Percentiles rank a stretch among this genome's conserved stretches.
Conservation (phyloP, 2,329 filamentous ascomycete genomes). For the Stagonosporopsis rhizophila region DNA sequence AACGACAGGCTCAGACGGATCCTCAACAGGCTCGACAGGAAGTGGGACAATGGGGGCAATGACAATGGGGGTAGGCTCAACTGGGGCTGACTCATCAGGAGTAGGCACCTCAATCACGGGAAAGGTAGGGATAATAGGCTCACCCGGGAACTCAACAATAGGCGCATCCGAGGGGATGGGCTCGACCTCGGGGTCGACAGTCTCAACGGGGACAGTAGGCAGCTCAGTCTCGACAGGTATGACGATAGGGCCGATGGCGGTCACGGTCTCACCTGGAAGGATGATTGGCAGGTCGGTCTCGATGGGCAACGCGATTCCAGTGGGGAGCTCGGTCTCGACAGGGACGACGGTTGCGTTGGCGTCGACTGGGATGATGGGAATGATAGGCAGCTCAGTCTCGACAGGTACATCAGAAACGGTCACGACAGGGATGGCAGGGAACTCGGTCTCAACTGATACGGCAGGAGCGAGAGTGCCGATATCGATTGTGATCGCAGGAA, state of each 20-base stretch:
- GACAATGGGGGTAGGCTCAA: not conserved
- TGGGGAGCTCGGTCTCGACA: conserved; percentile 3
- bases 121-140: conserved; percentile 8
- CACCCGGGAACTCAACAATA: conserved; percentile 18
- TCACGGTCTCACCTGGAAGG: conserved; percentile 1
- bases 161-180: conserved; percentile 7
- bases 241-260: conserved; percentile 1
- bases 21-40: conserved; percentile 1
- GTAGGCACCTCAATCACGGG: not conserved
- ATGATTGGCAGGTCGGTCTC: not conserved
- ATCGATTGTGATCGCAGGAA: not conserved
- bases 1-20: not conserved
- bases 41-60: conserved; percentile 1
- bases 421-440: not conserved
- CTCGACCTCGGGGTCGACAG: not conserved
- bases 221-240: not conserved
- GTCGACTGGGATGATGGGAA: too few relatives aligned
- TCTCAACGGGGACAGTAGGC: not conserved
- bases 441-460: not conserved
- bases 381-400: not conserved
- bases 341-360: not conserved
- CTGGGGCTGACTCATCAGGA: not conserved
- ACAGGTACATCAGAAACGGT: not conserved
- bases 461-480: not conserved
- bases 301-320: not conserved